Evolutionary conservation across 768 basidiomycete genomes (phyloP).

Genomic region (Leccinum uliginosum): DNA sequence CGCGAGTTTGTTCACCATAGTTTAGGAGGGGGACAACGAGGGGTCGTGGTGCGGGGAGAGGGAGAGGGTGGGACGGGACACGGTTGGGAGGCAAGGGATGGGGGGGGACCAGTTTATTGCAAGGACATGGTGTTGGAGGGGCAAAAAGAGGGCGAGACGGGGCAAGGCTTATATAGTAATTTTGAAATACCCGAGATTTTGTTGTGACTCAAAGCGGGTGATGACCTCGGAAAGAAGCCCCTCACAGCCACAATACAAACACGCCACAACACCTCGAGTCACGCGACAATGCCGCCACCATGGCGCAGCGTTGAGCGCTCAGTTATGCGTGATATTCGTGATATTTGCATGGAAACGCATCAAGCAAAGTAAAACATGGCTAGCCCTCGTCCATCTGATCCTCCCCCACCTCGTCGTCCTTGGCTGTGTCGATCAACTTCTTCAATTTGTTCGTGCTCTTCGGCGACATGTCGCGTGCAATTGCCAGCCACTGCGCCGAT

Average conservation of each 20-base stretch:
- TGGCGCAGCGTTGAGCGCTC: not conserved
- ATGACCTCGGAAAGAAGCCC: constrained; percentile 30
- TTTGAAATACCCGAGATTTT: constrained; percentile 27
- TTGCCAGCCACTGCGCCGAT: constrained; percentile 80
- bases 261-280: constrained; percentile 22
- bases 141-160: constrained; percentile 16
- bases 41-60: constrained; percentile 24
- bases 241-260: constrained; percentile 25
- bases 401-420: constrained; percentile 53
- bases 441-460: constrained; percentile 82
- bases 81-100: not conserved
- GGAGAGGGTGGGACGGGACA: constrained; percentile 6
- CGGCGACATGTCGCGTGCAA: constrained; percentile 91
- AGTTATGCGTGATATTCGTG: not conserved
- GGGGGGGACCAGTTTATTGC: constrained; percentile 18
- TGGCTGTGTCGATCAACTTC: constrained; percentile 67
- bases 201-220: constrained; percentile 31
- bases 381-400: constrained; percentile 72
- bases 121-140: constrained; percentile 38
- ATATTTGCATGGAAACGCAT: constrained; percentile 3
- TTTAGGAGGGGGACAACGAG: constrained; percentile 32
- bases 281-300: constrained; percentile 24
- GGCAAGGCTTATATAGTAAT: constrained; percentile 43
- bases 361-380: not conserved
- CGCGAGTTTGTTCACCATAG: constrained; percentile 82